Percentiles rank a stretch among this genome's conserved stretches.
These are phyloP conservation scores for Allomyces javanicus DNA, from an alignment of 192 early-diverging fungal species.

Conservation along the genomic window DNA sequence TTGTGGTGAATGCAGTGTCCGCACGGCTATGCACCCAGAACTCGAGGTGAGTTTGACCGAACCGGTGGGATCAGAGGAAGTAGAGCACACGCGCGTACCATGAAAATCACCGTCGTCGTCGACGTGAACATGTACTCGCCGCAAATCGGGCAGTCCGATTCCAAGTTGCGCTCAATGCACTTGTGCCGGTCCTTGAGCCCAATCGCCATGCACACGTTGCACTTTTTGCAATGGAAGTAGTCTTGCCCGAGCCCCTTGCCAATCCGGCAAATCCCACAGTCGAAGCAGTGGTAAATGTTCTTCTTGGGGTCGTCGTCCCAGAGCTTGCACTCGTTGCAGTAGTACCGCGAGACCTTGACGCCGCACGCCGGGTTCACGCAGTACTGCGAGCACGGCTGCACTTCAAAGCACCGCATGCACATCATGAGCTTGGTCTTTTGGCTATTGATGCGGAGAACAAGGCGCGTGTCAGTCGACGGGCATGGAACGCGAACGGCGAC, in stretches of 20 bases:
- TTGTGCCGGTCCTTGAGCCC: conserved; percentile 51
- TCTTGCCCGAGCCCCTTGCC: conserved; percentile 57
- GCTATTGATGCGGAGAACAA: conserved; percentile 11
- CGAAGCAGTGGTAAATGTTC: conserved; percentile 79
- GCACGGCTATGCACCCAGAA: conserved; percentile 51
- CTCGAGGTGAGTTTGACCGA: not conserved
- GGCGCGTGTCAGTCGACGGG: not conserved
- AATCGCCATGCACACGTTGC: conserved; percentile 77
- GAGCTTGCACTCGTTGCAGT: conserved; percentile 71
- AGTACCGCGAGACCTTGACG: conserved; percentile 49
- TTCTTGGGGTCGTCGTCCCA: conserved; percentile 73
- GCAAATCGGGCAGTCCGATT: conserved; percentile 89
- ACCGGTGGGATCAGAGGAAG: not conserved
- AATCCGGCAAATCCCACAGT: conserved; percentile 80
- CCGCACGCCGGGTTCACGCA: conserved; percentile 48
- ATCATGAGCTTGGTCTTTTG: conserved; percentile 60
- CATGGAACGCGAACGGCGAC: not conserved
- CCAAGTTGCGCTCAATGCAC: conserved; percentile 79
- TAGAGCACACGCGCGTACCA: conserved; percentile 29
- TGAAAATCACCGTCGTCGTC: conserved; percentile 55
- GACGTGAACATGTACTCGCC: conserved; percentile 88
- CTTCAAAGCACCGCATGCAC: conserved; percentile 73
- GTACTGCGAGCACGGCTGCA: conserved; percentile 54
- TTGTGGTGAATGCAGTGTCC: conserved; percentile 79
- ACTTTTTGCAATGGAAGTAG: conserved; percentile 81